Base-by-base conservation (phyloP, 495 filamentous ascomycete species). In the Hypoxylon lenormandii region DNA sequence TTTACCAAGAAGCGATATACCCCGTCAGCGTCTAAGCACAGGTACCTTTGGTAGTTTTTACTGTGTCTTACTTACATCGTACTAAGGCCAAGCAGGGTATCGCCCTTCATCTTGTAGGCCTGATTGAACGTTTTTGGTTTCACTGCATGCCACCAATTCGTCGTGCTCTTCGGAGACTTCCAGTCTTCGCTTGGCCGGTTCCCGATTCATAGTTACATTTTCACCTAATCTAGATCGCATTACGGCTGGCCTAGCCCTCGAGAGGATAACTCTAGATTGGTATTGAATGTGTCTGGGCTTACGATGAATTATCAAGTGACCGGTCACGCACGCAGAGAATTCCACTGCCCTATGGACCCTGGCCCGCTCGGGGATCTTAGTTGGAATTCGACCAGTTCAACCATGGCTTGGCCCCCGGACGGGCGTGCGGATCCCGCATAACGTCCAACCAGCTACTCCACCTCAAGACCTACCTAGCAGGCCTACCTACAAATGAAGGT, bases 101-200 rank as follows among this genome's bases (percentile, higher is more conserved):
- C 21, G 26, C 59, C 26, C 28, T 51, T 47, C 16, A 47, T 55
- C 16, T 55, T 18, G 52, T 18, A 37, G 40, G 21, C 18, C 53
- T 47, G 45, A 47, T 47, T 26, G 56, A 43, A 60, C 55, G 64
- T 66, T 66, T 60, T 60, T 48, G 49, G 64, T 66, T 60, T 43
- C 64, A 66, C 64, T 40, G 33, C 64, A 66, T 66, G 26, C 16
- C 47, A 49, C 15, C n/a, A n/a, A n/a, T n/a, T 38, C 37, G 45
- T 49, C 47, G 36, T 66, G 54, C 60, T 30, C 40, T 47, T 59
- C 63, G 40, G 63, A 66, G 53, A 59, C 40, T 66, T 54, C 48
- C 19, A 13, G 21, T 45, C 13, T 12, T 28, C 36, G 4, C 16
- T 19, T 21, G 38, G 33, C 19, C 37, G 3, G 10, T 43, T n/a